Conservation (phyloP, 208 protist genomes). For the Blastocrithidia nonstop region DNA sequence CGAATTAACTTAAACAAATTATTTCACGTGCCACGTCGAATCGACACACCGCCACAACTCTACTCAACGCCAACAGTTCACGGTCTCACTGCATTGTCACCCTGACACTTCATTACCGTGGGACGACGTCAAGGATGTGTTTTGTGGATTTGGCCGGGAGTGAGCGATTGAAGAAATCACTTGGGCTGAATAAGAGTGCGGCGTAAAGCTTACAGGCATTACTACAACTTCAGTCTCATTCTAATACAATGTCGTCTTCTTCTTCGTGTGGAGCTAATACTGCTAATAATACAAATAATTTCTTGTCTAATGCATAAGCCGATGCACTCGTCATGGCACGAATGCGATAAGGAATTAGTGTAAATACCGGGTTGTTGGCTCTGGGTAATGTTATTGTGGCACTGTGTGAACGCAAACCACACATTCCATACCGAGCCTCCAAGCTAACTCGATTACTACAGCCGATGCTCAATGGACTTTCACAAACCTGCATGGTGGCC, state of each 20-base stretch:
- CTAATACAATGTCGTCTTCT: not conserved
- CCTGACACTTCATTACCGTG: slow-evolving; percentile 49
- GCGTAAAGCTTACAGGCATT: not conserved
- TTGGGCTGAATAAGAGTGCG: slow-evolving; percentile 7
- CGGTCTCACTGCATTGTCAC: slow-evolving; percentile 89
- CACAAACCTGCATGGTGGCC: slow-evolving; percentile 87
- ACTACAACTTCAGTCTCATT: slow-evolving; percentile 3
- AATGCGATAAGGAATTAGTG: slow-evolving; percentile 87
- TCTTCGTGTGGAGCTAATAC: not conserved
- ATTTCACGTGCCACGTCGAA: slow-evolving; percentile 74
- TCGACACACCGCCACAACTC: slow-evolving; percentile 84
- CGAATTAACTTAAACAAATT: slow-evolving; percentile 46
- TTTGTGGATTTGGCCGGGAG: slow-evolving; percentile 92
- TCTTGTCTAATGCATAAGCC: no score
- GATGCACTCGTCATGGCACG: no score
- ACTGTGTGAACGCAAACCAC: slow-evolving; percentile 56
- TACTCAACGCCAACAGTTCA: slow-evolving; percentile 85
- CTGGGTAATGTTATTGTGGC: slow-evolving; percentile 90
- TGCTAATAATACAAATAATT: not conserved
- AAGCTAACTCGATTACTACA: slow-evolving; percentile 92
- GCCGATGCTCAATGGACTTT: slow-evolving; percentile 87
- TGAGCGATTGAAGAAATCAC: slow-evolving; percentile 81
- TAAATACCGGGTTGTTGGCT: slow-evolving; percentile 87
- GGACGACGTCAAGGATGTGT: slow-evolving; percentile 53
- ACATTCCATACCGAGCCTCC: slow-evolving; percentile 90